Evolutionary conservation across 2,329 filamentous ascomycete species (phyloP).

Genomic region (Penicillium hordei): DNA sequence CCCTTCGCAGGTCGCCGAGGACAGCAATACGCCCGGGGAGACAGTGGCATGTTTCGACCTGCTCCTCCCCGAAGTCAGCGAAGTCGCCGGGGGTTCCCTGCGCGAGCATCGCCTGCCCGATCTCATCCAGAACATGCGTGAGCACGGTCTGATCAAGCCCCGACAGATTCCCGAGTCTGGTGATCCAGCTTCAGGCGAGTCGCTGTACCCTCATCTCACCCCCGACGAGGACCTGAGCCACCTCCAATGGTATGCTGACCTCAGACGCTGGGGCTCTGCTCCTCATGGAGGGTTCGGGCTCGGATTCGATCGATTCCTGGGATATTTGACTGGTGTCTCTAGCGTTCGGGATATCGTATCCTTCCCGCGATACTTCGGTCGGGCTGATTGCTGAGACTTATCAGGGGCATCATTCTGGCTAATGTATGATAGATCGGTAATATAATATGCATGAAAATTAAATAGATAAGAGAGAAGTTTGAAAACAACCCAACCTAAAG

Average conservation of each 20-base stretch:
- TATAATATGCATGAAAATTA: slow-evolving; percentile 13
- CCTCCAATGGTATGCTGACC: slow-evolving; percentile 83
- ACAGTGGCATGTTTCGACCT: slow-evolving; percentile 92
- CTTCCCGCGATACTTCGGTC: slow-evolving; percentile 70
- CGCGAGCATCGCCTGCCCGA: slow-evolving; percentile 74
- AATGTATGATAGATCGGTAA: slow-evolving; percentile 24
- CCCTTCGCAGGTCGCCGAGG: slow-evolving; percentile 44
- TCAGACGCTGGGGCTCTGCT: slow-evolving; percentile 85
- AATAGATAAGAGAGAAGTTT: not conserved
- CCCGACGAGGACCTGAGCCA: slow-evolving; percentile 47
- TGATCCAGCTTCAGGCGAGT: slow-evolving; percentile 11
- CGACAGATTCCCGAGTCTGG: slow-evolving; percentile 22
- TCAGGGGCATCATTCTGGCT: not conserved
- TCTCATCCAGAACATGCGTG: slow-evolving; percentile 69
- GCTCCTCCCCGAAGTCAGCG: slow-evolving; percentile 79
- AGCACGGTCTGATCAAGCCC: slow-evolving; percentile 59
- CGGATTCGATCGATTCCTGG: slow-evolving; percentile 82
- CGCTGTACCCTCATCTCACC: slow-evolving; percentile 38
- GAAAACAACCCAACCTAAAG: not conserved
- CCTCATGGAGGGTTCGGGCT: slow-evolving; percentile 89
- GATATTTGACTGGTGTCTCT: slow-evolving; percentile 76
- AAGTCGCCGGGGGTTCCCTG: slow-evolving; percentile 84
- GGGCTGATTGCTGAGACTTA: slow-evolving; percentile 49
- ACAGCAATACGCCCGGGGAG: slow-evolving; percentile 21
- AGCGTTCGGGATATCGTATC: slow-evolving; percentile 83